Base-by-base conservation (phyloP, 257 asterid species). In the Ilex asprella region DNA sequence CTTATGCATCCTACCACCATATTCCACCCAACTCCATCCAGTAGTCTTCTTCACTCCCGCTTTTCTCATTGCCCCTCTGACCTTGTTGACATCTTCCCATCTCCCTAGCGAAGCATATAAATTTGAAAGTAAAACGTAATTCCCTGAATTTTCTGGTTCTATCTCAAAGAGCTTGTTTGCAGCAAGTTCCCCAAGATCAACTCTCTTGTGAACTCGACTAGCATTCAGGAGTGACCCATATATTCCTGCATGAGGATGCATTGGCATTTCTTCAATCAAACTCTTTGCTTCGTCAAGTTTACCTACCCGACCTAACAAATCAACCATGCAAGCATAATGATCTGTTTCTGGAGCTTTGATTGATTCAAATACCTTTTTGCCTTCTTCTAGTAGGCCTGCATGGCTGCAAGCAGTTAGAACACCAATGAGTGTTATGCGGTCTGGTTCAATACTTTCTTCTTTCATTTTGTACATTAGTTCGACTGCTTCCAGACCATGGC, bases 311-410 rank as follows among this genome's bases (percentile, higher is more conserved):
- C 57, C 57, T 21, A 53, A 53, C 57, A 53, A 53, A 53, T 53
- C 57, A n/a, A 53, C 57, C 57, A 53, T 53, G 57, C 57, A 53
- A 2, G 57, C 57, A 21, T 53, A 53, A 21, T 53, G 57, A 53
- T 53, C 57, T n/a, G 11, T 53, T 14, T 53, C 57, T 21, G 57
- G 57, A 14, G 27, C 5, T 53, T 53, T 53, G 30, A 53, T 53
- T 0, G 57, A 53, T 53, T 16, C 30, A 16, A 53, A 53, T 3
- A 16, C 30, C 30, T 10, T 53, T 16, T 53, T 4, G 30, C 57
- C 57, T 21, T 53, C 57, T 21, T 21, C 30, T n/a, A 53, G 30
- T 53, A 53, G 30, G 10, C 57, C 57, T 7, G 57, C 27, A 10
- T 53, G 57, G 30, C 57, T 53, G 30, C 57, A 53, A 7, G 57